Percentiles rank a stretch among this genome's conserved stretches.
phyloP scores from a whole-genome alignment of 140 eudicot genomes.

The Anethum foeniculum region DNA sequence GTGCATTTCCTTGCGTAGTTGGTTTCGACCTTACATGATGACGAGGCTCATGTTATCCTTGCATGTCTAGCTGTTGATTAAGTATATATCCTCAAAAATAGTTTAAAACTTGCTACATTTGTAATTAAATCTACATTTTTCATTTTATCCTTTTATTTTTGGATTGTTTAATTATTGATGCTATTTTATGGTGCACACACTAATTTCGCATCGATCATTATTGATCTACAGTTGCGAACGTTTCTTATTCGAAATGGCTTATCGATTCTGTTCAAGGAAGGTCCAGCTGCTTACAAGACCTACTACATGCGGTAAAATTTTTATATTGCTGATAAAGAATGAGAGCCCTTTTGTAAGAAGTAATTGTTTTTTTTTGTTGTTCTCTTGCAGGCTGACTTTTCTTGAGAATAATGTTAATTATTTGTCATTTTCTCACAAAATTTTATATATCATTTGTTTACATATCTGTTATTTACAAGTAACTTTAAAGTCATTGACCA shows the following conservation, averaged over 20 bases:
- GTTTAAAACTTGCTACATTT: neutral
- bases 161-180: neutral
- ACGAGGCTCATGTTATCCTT: neutral
- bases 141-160: neutral
- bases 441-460: neutral
- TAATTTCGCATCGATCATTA: conserved; percentile 9
- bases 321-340: neutral
- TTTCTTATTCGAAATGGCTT: conserved; percentile 86
- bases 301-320: conserved; percentile 62
- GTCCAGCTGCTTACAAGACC: conserved; percentile 72
- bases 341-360: neutral
- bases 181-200: conserved; percentile 1
- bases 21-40: neutral
- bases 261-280: conserved; percentile 74
- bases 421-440: neutral
- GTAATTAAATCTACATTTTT: neutral
- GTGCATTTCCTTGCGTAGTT: conserved; percentile 20
- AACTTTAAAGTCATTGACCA: neutral
- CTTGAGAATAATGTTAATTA: neutral
- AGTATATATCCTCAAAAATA: neutral
- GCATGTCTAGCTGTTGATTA: neutral
- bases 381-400: neutral
- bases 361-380: neutral
- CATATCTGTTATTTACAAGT: neutral
- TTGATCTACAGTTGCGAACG: conserved; percentile 55